Base-by-base conservation (phyloP, 192 early-diverging fungal genomes). In the Physocladia obscura region DNA sequence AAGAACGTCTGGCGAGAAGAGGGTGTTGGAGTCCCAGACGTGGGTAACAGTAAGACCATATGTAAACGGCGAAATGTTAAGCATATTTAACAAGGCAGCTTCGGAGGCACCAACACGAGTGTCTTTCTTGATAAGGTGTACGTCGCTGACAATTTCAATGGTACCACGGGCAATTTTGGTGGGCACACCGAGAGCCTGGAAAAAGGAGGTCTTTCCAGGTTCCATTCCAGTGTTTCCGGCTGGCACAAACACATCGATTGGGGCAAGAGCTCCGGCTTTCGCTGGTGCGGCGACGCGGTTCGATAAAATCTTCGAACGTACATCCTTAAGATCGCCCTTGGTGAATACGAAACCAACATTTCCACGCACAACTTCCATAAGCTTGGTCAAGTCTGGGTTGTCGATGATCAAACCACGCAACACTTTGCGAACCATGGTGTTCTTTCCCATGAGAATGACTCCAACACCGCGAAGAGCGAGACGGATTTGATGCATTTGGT, bases 151-250 rank as follows among this genome's bases (percentile, higher is more conserved):
- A 74, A 99, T 99, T 87, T 99, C 97, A 90, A 99, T 98, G 81
- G 94, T 96, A 95, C 97, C 97, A 92, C 93, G 92, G 71, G 97
- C 89, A 92, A 99, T 99, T 94, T 99, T 99, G 91, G 97, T 99
- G 60, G 97, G 95, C 82, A 99, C 91, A 84, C 94, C 92, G 71
- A 99, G 87, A 78, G 97, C 95, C 88, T 99, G 97, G 93, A 99
- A 99, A 93, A 99, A 99, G 64, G 95, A 96, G 74, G 95, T 98
- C 91, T 97, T 94, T 71, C 95, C 95, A 81, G 97, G 97, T 82
- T 97, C 95, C 93, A 98, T 96, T 85, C 97, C 97, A 74, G 97
- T 99, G 93, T 99, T 99, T 83, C 91, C 91, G 73, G 90, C 93
- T 57, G 94, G 94, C 75, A 97, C 88, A 77, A 81, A 79, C 74